Conservation (phyloP, 306 rosid species). For the Potentilla sterilis region DNA sequence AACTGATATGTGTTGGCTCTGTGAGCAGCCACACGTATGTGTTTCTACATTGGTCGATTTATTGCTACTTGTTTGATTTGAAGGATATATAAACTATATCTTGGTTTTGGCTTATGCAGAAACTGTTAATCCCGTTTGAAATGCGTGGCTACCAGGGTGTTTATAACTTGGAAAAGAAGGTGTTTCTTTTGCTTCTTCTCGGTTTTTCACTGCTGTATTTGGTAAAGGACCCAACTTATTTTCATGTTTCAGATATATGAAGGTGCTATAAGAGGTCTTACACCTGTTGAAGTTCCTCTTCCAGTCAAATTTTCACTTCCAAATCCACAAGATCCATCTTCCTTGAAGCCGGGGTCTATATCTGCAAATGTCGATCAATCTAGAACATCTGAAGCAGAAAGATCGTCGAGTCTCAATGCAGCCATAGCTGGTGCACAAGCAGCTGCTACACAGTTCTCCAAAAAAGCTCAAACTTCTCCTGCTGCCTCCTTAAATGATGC, state of each 20-base stretch:
- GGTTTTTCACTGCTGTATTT: conserved; percentile 7
- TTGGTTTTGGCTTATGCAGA: conserved; percentile 41
- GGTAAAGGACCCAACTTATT: conserved; percentile 16
- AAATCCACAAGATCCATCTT: conserved; percentile 60
- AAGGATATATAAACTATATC: background rate
- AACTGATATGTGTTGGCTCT: conserved; percentile 86
- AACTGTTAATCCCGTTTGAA: conserved; percentile 85
- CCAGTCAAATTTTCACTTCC: conserved; percentile 79
- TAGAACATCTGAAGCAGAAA: conserved; percentile 50
- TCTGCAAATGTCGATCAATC: conserved; percentile 29
- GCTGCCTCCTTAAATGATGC: conserved; percentile 19
- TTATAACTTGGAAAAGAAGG: conserved; percentile 92
- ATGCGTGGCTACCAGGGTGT: conserved; percentile 96
- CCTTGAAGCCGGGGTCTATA: conserved; percentile 72
- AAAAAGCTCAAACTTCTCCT: conserved; percentile 44
- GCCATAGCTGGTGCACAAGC: conserved; percentile 88
- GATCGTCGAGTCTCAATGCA: conserved; percentile 54
- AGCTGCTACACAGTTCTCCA: conserved; percentile 79
- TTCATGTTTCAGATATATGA: conserved; percentile 56
- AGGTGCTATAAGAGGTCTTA: conserved; percentile 77
- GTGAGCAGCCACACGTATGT: conserved; percentile 83
- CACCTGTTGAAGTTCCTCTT: conserved; percentile 55
- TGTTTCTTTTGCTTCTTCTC: conserved; percentile 15
- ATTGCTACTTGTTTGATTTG: conserved; percentile 1
- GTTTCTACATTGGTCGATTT: conserved; percentile 17